Conservation (phyloP, 2,329 filamentous ascomycete species). For the Elsinoe australis region DNA sequence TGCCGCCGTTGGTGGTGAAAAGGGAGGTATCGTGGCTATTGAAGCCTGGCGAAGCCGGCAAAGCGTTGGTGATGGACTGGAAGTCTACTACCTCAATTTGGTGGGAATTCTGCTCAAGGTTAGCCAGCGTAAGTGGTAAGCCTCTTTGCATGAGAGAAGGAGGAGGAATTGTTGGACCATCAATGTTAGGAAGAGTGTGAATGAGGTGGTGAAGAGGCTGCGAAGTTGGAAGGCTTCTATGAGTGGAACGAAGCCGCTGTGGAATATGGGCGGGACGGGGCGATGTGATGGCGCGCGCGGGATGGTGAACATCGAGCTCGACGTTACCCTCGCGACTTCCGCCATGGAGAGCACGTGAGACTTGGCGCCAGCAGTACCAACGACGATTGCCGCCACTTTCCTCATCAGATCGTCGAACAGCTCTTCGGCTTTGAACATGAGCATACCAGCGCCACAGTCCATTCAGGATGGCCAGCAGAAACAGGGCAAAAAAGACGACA, state of each 20-base stretch:
- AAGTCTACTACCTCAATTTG: not conserved
- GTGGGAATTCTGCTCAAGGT: constrained; percentile 3
- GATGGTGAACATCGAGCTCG: not conserved
- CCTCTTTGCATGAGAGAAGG: not conserved
- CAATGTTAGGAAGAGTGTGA: not conserved
- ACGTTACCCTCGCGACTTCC: not conserved
- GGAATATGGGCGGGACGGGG: not conserved
- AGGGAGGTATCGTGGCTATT: not conserved
- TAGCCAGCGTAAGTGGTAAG: not conserved
- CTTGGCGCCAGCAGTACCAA: no score
- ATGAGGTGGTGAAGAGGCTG: not conserved
- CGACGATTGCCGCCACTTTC: not conserved
- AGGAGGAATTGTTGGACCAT: not conserved
- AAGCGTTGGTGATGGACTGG: not conserved
- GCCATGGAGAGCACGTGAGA: constrained; percentile 5
- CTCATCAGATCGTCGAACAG: no score
- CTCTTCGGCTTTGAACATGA: no score
- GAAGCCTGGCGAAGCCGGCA: not conserved
- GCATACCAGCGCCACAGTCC: not conserved
- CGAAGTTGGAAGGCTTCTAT: no score
- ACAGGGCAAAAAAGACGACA: no score
- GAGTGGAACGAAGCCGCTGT: not conserved
- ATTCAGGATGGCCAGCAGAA: no score
- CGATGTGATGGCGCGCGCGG: not conserved
- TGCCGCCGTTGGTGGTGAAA: not conserved